Conservation (phyloP, 208 protist species). For the Trypanosoma brucei region DNA sequence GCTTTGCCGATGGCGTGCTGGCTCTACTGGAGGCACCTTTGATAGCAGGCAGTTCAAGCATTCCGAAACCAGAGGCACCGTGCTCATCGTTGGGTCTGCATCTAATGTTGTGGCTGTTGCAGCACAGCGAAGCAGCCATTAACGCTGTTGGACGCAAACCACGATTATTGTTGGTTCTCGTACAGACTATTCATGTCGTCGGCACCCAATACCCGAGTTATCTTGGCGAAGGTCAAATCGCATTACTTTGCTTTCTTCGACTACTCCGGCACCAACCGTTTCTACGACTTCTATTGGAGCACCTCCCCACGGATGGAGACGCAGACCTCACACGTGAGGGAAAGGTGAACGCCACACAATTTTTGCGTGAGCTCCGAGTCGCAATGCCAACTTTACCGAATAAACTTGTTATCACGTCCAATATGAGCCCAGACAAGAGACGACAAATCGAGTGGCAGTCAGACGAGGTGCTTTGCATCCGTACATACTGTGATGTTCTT, state of each 20-base stretch:
- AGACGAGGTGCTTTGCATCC: slow-evolving; percentile 5
- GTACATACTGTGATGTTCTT: slow-evolving; percentile 20
- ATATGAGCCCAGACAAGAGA: neutral
- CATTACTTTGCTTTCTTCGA: slow-evolving; percentile 19
- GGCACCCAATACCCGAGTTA: slow-evolving; percentile 1
- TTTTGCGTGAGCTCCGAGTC: slow-evolving; percentile 6
- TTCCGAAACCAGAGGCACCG: neutral
- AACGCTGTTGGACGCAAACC: slow-evolving; percentile 1
- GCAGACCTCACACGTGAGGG: neutral
- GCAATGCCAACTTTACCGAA: slow-evolving; percentile 20
- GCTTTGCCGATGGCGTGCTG: slow-evolving; percentile 10
- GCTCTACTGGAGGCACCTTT: slow-evolving; percentile 11
- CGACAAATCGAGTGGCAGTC: neutral
- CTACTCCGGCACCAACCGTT: slow-evolving; percentile 10
- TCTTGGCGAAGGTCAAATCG: slow-evolving; percentile 19
- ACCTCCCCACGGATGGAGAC: slow-evolving; percentile 2
- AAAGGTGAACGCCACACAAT: slow-evolving; percentile 3
- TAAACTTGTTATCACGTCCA: slow-evolving; percentile 3
- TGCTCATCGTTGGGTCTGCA: slow-evolving; percentile 7
- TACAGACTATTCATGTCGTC: slow-evolving; percentile 13
- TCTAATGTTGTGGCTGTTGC: slow-evolving; percentile 19
- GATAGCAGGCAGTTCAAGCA: neutral
- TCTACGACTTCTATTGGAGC: slow-evolving; percentile 1
- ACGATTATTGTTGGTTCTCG: slow-evolving; percentile 4
- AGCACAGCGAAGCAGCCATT: neutral